Evolutionary conservation across 140 eudicot species (phyloP).

Genomic region (Senecio squalidus): DNA sequence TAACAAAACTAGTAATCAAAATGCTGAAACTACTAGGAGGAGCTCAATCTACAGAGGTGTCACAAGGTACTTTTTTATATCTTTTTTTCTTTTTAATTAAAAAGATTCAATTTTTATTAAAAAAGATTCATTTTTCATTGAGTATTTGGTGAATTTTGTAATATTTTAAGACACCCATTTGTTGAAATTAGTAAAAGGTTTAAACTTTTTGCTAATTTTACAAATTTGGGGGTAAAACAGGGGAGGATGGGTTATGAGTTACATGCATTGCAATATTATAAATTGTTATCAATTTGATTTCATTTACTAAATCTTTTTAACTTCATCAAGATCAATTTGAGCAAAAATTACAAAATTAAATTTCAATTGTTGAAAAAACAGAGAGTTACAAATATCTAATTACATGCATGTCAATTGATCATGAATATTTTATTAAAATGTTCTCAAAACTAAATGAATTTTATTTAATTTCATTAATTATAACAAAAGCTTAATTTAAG

Average conservation of each 20-base stretch:
- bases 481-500: neutral
- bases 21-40: constrained; percentile 43
- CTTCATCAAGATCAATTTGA: neutral
- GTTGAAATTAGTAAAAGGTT: constrained; percentile 7
- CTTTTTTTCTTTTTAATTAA: neutral
- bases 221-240: constrained; percentile 11
- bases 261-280: constrained; percentile 2
- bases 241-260: neutral
- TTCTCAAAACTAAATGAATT: neutral
- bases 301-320: neutral
- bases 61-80: constrained; percentile 45
- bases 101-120: neutral
- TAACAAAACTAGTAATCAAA: constrained; percentile 27
- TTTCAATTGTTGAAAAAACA: neutral
- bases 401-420: constrained; percentile 22
- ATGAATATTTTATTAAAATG: neutral
- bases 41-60: constrained; percentile 96
- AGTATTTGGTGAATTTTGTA: neutral
- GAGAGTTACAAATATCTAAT: constrained; percentile 1
- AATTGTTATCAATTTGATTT: neutral
- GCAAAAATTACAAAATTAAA: neutral
- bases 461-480: neutral
- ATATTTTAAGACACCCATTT: constrained; percentile 3
- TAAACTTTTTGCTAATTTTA: neutral
- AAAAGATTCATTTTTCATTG: constrained; percentile 1